Evolutionary conservation across 441 rosid genomes (phyloP).

Genomic region (Kokia cookei): DNA sequence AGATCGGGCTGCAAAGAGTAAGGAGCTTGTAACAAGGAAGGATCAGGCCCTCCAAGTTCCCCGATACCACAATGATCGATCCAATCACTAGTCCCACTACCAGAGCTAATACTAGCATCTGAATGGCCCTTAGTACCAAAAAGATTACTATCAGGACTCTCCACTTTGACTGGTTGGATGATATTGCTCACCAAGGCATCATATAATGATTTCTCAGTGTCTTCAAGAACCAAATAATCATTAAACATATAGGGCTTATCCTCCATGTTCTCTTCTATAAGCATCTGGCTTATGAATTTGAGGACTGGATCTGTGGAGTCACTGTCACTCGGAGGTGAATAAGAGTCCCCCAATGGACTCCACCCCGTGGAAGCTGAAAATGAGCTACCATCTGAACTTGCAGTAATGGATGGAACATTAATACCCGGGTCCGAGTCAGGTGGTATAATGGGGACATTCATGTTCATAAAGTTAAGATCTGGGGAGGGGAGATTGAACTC

Average conservation of each 20-base stretch:
- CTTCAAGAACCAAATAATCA: conserved; percentile 54
- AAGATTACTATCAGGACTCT: conserved; percentile 24
- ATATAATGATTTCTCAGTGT: conserved; percentile 58
- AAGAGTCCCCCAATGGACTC: conserved; percentile 31
- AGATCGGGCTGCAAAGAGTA: conserved; percentile 18
- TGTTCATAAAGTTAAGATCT: conserved; percentile 22
- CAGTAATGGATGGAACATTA: neutral
- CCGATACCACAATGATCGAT: conserved; percentile 21
- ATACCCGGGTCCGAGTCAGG: conserved; percentile 20
- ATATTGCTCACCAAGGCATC: conserved; percentile 45
- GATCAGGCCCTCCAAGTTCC: conserved; percentile 24
- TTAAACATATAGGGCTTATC: conserved; percentile 41
- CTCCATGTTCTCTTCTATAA: conserved; percentile 64
- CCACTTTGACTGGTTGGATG: conserved; percentile 18
- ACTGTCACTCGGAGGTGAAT: conserved; percentile 40
- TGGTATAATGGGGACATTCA: conserved; percentile 21
- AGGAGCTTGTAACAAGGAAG: conserved; percentile 23
- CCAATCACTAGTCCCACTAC: conserved; percentile 15
- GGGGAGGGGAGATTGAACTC: conserved; percentile 26
- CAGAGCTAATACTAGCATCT: conserved; percentile 2
- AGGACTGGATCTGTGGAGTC: conserved; percentile 48
- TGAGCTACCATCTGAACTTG: neutral
- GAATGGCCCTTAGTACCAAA: conserved; percentile 18
- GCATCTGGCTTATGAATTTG: conserved; percentile 54
- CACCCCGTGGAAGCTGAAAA: conserved; percentile 6